phyloP scores from a whole-genome alignment of 2,329 filamentous ascomycete species.

The Ploettnerulaceae sp. region DNA sequence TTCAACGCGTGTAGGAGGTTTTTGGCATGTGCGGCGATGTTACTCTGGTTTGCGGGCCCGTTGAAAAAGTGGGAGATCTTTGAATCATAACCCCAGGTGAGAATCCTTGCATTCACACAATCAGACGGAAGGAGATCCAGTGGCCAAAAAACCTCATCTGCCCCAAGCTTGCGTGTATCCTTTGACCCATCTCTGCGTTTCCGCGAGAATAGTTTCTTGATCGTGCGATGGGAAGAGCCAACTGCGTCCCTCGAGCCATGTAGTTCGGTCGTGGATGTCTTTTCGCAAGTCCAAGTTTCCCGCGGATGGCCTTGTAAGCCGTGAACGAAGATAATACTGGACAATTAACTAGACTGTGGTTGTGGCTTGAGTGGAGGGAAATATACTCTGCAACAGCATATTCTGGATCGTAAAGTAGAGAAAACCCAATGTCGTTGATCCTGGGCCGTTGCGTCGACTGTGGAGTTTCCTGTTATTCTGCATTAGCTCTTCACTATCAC shows the following conservation, averaged over 20 bases:
- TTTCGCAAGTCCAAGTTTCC: slow-evolving; percentile 13
- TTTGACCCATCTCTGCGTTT: slow-evolving; percentile 4
- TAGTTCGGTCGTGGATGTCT: neutral
- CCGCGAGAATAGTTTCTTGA: slow-evolving; percentile 7
- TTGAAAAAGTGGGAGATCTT: slow-evolving; percentile 20
- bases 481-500: too few species aligned
- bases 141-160: slow-evolving; percentile 20
- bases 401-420: slow-evolving; percentile 12
- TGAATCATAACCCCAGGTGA: slow-evolving; percentile 25
- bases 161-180: neutral
- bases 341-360: too few species aligned
- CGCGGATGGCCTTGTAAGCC: slow-evolving; percentile 19
- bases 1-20: slow-evolving; percentile 17
- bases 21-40: slow-evolving; percentile 15
- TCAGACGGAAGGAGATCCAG: slow-evolving; percentile 20
- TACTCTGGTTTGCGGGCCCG: slow-evolving; percentile 21
- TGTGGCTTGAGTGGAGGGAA: neutral
- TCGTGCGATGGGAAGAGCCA: neutral
- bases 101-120: slow-evolving; percentile 16
- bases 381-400: slow-evolving; percentile 16
- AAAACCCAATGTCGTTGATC: slow-evolving; percentile 16
- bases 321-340: slow-evolving; percentile 19
- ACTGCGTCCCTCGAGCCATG: neutral
- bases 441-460: neutral
- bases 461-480: too few species aligned